phyloP scores from a whole-genome alignment of 768 basidiomycete species.

The Psilocybe tampanensis region DNA sequence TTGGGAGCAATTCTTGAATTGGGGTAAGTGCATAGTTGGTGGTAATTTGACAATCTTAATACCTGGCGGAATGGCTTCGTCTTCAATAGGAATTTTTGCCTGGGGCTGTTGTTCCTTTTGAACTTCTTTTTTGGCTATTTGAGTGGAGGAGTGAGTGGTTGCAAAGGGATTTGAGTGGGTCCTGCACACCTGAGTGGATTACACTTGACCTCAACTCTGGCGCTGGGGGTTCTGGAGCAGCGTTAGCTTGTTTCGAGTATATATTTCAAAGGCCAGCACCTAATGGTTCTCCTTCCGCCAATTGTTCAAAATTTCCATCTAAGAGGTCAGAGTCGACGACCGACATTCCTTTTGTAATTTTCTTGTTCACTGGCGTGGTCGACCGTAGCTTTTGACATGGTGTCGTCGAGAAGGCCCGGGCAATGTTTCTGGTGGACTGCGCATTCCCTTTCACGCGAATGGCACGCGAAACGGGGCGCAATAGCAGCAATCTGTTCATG shows the following conservation, averaged over 20 bases:
- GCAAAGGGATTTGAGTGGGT: not conserved
- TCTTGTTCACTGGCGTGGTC: slow-evolving; percentile 16
- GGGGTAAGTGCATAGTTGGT: not conserved
- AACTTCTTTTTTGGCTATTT: no score
- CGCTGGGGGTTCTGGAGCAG: not conserved
- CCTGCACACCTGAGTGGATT: not conserved
- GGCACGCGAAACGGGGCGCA: slow-evolving; percentile 30
- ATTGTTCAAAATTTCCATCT: not conserved
- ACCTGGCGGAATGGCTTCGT: not conserved
- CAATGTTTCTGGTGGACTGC: slow-evolving; percentile 7
- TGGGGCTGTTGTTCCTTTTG: no score
- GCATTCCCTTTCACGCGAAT: slow-evolving; percentile 26
- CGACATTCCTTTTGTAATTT: slow-evolving; percentile 12
- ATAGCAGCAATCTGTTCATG: slow-evolving; percentile 26
- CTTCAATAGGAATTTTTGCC: not conserved
- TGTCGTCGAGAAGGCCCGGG: slow-evolving; percentile 13
- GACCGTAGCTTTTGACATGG: slow-evolving; percentile 19
- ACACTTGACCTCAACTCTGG: not conserved
- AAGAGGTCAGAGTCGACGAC: slow-evolving; percentile 18
- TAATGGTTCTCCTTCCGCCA: not conserved
- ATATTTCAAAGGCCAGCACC: not conserved
- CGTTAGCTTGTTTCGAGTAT: not conserved
- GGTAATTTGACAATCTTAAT: not conserved
- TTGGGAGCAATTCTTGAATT: no score
- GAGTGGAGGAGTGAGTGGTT: not conserved